Evolutionary conservation across 202 grass and related monocot species (phyloP).

Genomic region (Setaria viridis): DNA sequence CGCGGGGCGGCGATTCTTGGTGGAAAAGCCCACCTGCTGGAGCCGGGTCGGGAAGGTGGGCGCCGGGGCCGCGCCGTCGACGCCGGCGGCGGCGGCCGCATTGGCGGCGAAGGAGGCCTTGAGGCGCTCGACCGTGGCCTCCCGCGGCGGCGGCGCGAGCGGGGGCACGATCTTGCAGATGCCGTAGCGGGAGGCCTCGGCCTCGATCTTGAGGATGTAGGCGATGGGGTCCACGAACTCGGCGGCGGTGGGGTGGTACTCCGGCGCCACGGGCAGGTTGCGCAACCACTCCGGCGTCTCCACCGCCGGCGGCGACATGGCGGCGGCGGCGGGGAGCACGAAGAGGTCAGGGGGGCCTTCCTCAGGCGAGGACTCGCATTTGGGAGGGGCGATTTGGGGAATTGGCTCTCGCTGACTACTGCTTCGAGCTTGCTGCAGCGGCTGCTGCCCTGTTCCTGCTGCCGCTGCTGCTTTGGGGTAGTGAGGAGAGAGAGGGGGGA

Average conservation of each 20-base stretch:
- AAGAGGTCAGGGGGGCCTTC: slow-evolving; percentile 14
- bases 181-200: slow-evolving; percentile 87
- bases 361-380: slow-evolving; percentile 54
- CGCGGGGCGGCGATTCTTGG: slow-evolving; percentile 78
- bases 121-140: slow-evolving; percentile 72
- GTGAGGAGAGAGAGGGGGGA: slow-evolving; percentile 34
- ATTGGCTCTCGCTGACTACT: slow-evolving; percentile 36
- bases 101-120: slow-evolving; percentile 77
- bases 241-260: slow-evolving; percentile 73
- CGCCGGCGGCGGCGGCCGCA: slow-evolving; percentile 30
- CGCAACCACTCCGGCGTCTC: slow-evolving; percentile 81
- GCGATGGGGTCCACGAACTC: slow-evolving; percentile 94
- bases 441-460: slow-evolving; percentile 34
- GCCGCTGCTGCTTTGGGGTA: slow-evolving; percentile 30
- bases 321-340: slow-evolving; percentile 36
- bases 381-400: slow-evolving; percentile 55
- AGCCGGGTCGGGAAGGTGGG: slow-evolving; percentile 88
- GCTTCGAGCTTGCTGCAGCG: slow-evolving; percentile 43
- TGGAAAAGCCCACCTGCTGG: slow-evolving; percentile 94
- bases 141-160: slow-evolving; percentile 64
- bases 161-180: slow-evolving; percentile 99
- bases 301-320: slow-evolving; percentile 54
- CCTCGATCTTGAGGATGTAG: slow-evolving; percentile 98
- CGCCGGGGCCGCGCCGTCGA: neutral
- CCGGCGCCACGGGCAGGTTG: slow-evolving; percentile 83